Evolutionary conservation across 176 grass and related monocot species (phyloP), one percentile per base, ranked within the genome.

Genomic region (Carex littledalei): DNA sequence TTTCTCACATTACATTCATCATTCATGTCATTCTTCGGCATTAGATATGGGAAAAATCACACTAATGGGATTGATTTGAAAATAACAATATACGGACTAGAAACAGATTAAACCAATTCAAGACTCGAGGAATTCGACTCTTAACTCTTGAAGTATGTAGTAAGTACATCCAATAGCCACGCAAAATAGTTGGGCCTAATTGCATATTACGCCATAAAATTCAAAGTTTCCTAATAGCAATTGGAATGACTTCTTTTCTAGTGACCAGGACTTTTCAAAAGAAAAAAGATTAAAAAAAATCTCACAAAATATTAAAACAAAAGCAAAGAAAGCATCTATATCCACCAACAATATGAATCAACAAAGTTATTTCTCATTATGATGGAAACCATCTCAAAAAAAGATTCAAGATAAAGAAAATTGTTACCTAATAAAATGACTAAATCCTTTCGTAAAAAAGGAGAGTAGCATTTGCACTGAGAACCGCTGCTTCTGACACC

Each of bases 391-490:
- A 39, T 12, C 21, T 21, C 3, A 11, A 63, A 26, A 59, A 43
- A 81, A 63, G 20, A 60, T 34, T 26, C 16, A 26, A 79, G 24
- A 62, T 14, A 13, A 63, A 15, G 32, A 35, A 82, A 78, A 67
- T 15, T 59, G 15, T 14, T 20, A 90, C 74, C 54, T 65, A 59
- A 63, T 17, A 80, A 54, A 24, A 32, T 47, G 35, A 21, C 35
- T 94, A 91, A 22, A 93, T 84, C 85, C 77, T 91, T 87, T 92
- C 91, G 13, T 99, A 99, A 86, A 99, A 99, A 87, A 95, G 93
- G 11, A 95, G 86, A 14, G 86, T 95, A 62, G 90, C 93, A 68
- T 99, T 88, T 8, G 91, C 93, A 59, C 83, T 81, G 67, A 99
- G 86, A 84, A 99, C 90, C 41, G 86, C 69, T 58, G 67, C 90